Percentiles rank a stretch among this genome's conserved stretches.
phyloP scores from a whole-genome alignment of 1,284 basidiomycete species.

The Malassezia psittaci region DNA sequence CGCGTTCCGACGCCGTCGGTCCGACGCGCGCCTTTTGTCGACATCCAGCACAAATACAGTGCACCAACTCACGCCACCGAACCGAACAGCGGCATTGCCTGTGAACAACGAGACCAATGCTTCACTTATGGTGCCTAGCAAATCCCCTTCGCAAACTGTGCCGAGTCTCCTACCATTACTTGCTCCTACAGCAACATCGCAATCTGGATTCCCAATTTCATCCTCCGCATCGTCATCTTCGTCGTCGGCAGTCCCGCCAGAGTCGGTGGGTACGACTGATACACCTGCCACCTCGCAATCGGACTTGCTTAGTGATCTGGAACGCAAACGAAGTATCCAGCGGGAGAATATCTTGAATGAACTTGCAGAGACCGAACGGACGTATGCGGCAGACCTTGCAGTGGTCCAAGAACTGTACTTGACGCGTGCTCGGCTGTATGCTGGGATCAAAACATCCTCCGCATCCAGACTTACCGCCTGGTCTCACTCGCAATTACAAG shows the following conservation, averaged over 20 bases:
- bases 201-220: background rate
- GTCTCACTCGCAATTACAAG: background rate
- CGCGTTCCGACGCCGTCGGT: background rate
- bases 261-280: background rate
- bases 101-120: background rate
- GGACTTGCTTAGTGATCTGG: background rate
- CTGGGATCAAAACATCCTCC: slow-evolving; percentile 22
- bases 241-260: background rate
- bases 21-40: background rate
- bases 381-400: slow-evolving; percentile 76
- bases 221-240: background rate
- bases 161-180: background rate
- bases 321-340: slow-evolving; percentile 54
- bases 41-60: background rate
- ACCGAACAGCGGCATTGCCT: background rate
- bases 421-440: slow-evolving; percentile 40
- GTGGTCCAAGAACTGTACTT: slow-evolving; percentile 70
- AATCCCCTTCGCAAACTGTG: background rate
- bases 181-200: background rate
- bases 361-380: slow-evolving; percentile 59
- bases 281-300: background rate
- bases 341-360: slow-evolving; percentile 74
- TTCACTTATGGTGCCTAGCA: background rate
- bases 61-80: background rate
- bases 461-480: background rate